Evolutionary conservation across 2,329 filamentous ascomycete species (phyloP).

Genomic region (Diaporthe eres): DNA sequence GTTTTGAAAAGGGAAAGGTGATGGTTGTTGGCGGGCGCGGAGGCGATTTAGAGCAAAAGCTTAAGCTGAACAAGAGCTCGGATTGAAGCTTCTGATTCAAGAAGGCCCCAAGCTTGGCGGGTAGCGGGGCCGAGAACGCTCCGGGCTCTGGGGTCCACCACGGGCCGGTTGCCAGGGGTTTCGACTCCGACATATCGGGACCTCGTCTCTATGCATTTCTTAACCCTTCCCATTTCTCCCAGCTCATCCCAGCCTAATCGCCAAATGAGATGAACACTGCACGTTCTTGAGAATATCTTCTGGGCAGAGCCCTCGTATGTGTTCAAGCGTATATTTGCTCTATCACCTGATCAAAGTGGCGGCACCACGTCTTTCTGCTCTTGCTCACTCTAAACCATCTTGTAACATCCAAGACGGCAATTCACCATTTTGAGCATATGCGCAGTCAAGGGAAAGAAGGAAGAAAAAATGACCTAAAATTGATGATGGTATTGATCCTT

Average conservation of each 20-base stretch:
- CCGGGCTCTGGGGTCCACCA: background rate
- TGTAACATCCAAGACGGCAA: background rate
- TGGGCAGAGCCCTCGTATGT: background rate
- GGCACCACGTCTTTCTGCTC: background rate
- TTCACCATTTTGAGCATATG: too few relatives aligned
- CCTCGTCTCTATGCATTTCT: background rate
- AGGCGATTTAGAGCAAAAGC: background rate
- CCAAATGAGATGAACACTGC: background rate
- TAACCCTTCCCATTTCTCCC: background rate
- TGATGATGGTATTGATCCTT: conserved; percentile 10
- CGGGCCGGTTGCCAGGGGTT: background rate
- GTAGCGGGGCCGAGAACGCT: conserved; percentile 8
- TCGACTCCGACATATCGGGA: background rate
- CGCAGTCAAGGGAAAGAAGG: background rate
- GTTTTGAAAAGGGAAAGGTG: background rate
- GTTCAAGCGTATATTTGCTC: too few relatives aligned
- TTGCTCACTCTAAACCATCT: background rate
- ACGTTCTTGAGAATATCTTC: background rate
- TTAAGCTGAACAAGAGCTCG: background rate
- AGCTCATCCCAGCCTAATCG: background rate
- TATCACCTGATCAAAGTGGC: too few relatives aligned
- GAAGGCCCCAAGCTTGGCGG: background rate
- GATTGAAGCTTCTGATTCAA: background rate
- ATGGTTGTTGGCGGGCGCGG: background rate
- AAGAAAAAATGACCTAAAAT: background rate